Percentiles rank a stretch among this genome's conserved stretches.
Conservation (phyloP, 345 rosid genomes). For the Balakata baccata region DNA sequence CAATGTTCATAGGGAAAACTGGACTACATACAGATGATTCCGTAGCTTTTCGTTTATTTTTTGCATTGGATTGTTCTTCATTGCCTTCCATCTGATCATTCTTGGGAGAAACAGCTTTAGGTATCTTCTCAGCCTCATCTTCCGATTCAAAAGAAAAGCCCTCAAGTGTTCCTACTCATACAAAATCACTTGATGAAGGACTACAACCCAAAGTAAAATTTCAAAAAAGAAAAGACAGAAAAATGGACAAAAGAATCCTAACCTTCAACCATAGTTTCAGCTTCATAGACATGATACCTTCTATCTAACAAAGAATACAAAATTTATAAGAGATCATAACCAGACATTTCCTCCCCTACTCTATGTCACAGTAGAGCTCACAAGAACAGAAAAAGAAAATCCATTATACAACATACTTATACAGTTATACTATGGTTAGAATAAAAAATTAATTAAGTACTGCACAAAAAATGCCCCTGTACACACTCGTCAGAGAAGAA, state of each 20-base stretch:
- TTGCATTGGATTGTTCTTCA: constrained; percentile 47
- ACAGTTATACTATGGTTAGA: too few relatives aligned
- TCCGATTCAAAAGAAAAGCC: constrained; percentile 80
- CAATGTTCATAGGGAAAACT: constrained; percentile 6
- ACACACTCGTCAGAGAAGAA: constrained; percentile 6
- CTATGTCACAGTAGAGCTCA: neutral
- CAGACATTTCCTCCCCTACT: neutral
- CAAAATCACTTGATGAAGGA: constrained; percentile 12
- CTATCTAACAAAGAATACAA: constrained; percentile 45
- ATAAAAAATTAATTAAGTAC: neutral
- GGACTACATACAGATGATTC: constrained; percentile 52
- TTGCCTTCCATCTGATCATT: constrained; percentile 49
- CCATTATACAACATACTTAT: neutral
- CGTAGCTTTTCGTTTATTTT: constrained; percentile 55
- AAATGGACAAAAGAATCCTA: constrained; percentile 7
- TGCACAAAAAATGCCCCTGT: neutral
- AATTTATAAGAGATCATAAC: neutral
- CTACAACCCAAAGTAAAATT: neutral
- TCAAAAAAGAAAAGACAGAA: neutral
- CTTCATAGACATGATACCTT: constrained; percentile 85
- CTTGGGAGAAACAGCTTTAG: constrained; percentile 43
- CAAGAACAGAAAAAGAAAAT: neutral
- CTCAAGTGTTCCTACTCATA: constrained; percentile 69
- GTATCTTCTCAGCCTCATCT: constrained; percentile 65
- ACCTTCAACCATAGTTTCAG: constrained; percentile 98